Percentiles rank a stretch among this genome's conserved stretches.
Conservation (phyloP, 2,329 filamentous ascomycete genomes). For the Fusarium albidum region DNA sequence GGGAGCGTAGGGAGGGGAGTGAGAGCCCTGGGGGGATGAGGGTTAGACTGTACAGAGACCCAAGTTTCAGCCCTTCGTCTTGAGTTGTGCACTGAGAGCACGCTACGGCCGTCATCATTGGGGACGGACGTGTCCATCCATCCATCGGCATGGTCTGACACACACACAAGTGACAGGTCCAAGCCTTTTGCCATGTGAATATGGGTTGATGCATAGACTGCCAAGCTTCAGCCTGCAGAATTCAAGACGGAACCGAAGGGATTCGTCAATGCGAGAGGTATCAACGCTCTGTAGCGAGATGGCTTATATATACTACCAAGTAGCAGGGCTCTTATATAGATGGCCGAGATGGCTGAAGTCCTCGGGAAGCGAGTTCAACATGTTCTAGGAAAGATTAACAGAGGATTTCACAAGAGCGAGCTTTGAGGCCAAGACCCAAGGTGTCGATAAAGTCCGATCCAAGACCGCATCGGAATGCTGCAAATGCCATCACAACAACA, state of each 20-base stretch:
- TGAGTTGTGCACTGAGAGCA: neutral
- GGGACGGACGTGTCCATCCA: neutral
- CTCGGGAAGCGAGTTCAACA: neutral
- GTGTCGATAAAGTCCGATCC: slow-evolving; percentile 10
- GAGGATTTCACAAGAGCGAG: too few relatives aligned
- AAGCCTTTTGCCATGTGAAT: neutral
- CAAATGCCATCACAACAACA: neutral
- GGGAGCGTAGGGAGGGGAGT: slow-evolving; percentile 76
- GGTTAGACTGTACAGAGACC: neutral
- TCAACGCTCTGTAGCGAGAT: neutral
- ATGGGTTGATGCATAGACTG: neutral
- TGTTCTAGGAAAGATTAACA: too few relatives aligned
- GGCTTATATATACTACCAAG: neutral
- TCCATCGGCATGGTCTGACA: neutral
- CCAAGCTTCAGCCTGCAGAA: neutral
- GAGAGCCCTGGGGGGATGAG: slow-evolving; percentile 49
- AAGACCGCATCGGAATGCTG: slow-evolving; percentile 17
- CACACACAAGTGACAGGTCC: too few relatives aligned
- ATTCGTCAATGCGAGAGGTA: neutral
- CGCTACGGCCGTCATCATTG: neutral
- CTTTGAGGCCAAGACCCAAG: slow-evolving; percentile 2
- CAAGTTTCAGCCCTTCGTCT: neutral
- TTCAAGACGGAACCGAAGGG: neutral
- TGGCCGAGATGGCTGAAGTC: slow-evolving; percentile 1
- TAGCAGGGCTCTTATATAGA: neutral